Conservation (phyloP, 805 yeast genomes). For the Jamesozyma rosinii region DNA sequence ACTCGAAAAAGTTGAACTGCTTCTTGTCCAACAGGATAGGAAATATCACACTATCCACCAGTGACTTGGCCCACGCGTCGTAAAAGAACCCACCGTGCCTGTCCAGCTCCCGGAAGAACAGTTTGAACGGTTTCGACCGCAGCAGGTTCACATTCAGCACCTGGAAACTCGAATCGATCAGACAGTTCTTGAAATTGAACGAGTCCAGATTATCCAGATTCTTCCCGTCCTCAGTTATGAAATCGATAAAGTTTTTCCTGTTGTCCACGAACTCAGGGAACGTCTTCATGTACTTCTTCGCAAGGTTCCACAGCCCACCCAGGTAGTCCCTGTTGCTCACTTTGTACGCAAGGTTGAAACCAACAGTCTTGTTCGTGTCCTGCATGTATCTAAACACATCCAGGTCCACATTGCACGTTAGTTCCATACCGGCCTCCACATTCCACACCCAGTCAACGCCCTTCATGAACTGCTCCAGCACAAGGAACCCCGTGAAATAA, state of each 20-base stretch:
- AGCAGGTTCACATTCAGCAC: conserved; percentile 61
- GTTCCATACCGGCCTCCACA: conserved; percentile 71
- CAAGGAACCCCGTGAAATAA: conserved; percentile 70
- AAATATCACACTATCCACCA: conserved; percentile 70
- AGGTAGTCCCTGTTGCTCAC: conserved; percentile 67
- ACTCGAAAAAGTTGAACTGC: conserved; percentile 60
- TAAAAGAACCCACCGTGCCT: conserved; percentile 70
- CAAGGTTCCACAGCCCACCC: conserved; percentile 55
- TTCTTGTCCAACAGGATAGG: conserved; percentile 53
- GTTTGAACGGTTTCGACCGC: conserved; percentile 53
- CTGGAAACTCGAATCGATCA: background rate
- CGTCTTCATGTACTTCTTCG: conserved; percentile 46
- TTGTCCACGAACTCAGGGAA: conserved; percentile 32
- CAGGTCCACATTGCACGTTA: conserved; percentile 64
- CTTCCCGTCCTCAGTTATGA: conserved; percentile 59
- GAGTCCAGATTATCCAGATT: background rate
- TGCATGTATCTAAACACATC: conserved; percentile 71
- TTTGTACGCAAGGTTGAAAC: conserved; percentile 56
- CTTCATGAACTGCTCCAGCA: conserved; percentile 50
- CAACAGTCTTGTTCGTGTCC: conserved; percentile 57
- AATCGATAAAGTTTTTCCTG: conserved; percentile 49
- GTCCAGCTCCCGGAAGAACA: conserved; percentile 57
- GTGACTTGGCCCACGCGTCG: conserved; percentile 84
- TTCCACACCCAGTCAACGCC: conserved; percentile 82
- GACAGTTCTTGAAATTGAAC: background rate